Evolutionary conservation across 2,329 filamentous ascomycete genomes (phyloP).

Genomic region (Biscogniauxia sp.): DNA sequence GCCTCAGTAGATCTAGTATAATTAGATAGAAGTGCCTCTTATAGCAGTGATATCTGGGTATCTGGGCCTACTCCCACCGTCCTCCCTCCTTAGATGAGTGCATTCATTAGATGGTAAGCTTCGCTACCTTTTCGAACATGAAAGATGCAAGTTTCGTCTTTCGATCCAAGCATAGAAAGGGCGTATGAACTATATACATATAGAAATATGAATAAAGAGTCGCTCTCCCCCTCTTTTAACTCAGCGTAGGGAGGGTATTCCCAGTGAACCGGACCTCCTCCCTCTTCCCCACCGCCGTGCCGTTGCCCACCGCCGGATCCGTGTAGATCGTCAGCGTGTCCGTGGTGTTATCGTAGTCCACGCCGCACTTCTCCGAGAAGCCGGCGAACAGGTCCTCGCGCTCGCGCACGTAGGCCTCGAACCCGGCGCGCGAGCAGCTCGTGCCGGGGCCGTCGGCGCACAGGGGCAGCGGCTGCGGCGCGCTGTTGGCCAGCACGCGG

Average conservation of each 20-base stretch:
- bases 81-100: neutral
- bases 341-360: slow-evolving; percentile 30
- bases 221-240: neutral
- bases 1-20: too few species aligned
- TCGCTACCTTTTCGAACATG: neutral
- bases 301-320: slow-evolving; percentile 24
- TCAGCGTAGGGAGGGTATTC: slow-evolving; percentile 13
- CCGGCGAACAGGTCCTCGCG: slow-evolving; percentile 38
- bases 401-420: slow-evolving; percentile 39
- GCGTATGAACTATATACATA: neutral
- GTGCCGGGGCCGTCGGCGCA: slow-evolving; percentile 45
- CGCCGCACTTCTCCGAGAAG: slow-evolving; percentile 39
- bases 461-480: slow-evolving; percentile 40
- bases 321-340: slow-evolving; percentile 30
- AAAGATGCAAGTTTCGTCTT: too few species aligned
- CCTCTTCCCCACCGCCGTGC: slow-evolving; percentile 30
- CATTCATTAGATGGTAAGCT: neutral
- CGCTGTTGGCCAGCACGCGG: slow-evolving; percentile 43
- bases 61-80: too few species aligned
- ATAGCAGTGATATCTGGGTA: too few species aligned
- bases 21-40: too few species aligned
- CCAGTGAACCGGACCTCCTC: slow-evolving; percentile 8
- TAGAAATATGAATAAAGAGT: too few species aligned
- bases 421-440: slow-evolving; percentile 40
- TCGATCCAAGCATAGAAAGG: neutral